A percentile compares a stretch with the other conserved stretches of the same genome.
phyloP scores from a whole-genome alignment of 2,329 filamentous ascomycete species.

The Aspergillus vadensis region DNA sequence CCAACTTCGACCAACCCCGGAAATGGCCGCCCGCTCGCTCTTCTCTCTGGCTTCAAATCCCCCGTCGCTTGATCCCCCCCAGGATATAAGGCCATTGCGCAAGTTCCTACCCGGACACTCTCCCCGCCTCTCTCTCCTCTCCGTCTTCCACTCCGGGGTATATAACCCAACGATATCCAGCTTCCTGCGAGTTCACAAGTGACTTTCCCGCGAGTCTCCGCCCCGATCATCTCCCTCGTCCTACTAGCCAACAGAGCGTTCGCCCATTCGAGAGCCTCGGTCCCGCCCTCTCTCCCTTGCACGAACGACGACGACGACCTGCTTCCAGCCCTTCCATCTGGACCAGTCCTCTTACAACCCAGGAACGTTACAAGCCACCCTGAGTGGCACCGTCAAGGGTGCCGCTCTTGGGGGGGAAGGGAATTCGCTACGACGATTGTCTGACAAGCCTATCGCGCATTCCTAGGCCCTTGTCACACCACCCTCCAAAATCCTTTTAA shows the following conservation, averaged over 20 bases:
- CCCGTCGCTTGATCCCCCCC: not conserved
- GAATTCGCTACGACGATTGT: constrained; percentile 11
- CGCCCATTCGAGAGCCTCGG: not conserved
- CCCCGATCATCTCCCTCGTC: not conserved
- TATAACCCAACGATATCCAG: not conserved
- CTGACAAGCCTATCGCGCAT: constrained; percentile 13
- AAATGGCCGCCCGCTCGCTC: constrained; percentile 1
- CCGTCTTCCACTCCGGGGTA: not conserved
- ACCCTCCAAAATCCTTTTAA: constrained; percentile 2
- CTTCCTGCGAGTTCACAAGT: not conserved
- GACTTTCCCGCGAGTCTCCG: not conserved
- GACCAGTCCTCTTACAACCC: not conserved
- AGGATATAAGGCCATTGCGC: not conserved
- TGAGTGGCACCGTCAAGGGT: constrained; percentile 18
- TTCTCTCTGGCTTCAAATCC: constrained; percentile 2
- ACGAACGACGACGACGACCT: not conserved
- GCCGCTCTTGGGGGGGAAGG: constrained; percentile 13
- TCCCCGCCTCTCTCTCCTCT: not conserved
- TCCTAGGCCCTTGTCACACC: constrained; percentile 4
- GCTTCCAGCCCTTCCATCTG: not conserved
- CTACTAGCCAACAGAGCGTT: not conserved
- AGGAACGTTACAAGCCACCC: not conserved
- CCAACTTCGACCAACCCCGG: constrained; percentile 4
- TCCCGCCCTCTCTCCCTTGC: not conserved
- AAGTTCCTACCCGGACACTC: not conserved